Conservation (phyloP, 768 basidiomycete genomes). For the Pholiota conissans region DNA sequence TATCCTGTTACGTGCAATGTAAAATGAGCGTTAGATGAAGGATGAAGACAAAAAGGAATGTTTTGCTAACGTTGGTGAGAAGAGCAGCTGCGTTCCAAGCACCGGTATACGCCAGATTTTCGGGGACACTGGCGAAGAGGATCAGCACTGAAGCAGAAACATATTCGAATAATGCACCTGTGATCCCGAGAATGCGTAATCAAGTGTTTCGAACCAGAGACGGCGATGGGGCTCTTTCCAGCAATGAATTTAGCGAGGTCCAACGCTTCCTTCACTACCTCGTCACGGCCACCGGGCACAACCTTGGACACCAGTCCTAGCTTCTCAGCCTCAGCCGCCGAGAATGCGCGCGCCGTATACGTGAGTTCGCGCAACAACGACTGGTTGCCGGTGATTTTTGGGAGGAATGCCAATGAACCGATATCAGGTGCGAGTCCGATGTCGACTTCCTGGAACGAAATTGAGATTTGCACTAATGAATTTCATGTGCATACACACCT, state of each 20-base stretch:
- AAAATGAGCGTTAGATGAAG: not conserved
- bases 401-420: constrained; percentile 80
- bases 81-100: constrained; percentile 45
- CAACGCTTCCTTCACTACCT: constrained; percentile 68
- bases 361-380: constrained; percentile 75
- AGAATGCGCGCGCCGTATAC: constrained; percentile 73
- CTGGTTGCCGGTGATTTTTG: constrained; percentile 74
- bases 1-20: constrained; percentile 29
- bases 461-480: not conserved
- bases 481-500: constrained; percentile 41
- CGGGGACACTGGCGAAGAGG: constrained; percentile 28
- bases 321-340: constrained; percentile 60
- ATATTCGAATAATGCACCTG: constrained; percentile 36
- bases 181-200: constrained; percentile 81
- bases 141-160: not conserved
- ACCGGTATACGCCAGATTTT: constrained; percentile 44
- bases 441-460: constrained; percentile 67
- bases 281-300: constrained; percentile 62
- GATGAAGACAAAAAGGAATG: not conserved
- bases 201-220: constrained; percentile 74
- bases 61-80: constrained; percentile 34
- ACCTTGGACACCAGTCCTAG: constrained; percentile 77
- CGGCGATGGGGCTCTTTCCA: constrained; percentile 77
- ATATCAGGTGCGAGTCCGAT: constrained; percentile 87
- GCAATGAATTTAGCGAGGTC: constrained; percentile 66